These are phyloP conservation scores for Backusella psychrophila DNA, from an alignment of 192 early-diverging fungal species.

Conservation along the genomic window DNA sequence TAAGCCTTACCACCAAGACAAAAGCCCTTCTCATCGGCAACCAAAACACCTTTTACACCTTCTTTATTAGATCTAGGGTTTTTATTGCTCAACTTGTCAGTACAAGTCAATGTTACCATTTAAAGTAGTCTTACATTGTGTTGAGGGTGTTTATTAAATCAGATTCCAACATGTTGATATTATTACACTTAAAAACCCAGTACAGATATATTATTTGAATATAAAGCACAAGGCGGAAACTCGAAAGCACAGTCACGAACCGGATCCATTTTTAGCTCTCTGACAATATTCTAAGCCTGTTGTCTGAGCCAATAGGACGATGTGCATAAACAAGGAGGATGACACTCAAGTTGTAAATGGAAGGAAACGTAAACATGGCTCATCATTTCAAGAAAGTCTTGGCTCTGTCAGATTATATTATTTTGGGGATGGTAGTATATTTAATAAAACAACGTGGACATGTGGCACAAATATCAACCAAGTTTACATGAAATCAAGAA, in stretches of 20 bases:
- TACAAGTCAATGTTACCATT: not conserved
- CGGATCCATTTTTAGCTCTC: not conserved
- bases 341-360: no score
- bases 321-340: no score
- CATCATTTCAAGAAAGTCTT: no score
- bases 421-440: no score
- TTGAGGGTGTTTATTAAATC: conserved; percentile 9
- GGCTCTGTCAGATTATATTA: no score
- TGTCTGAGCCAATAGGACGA: no score
- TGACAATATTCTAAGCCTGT: no score
- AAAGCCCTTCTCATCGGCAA: conserved; percentile 26
- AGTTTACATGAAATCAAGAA: no score
- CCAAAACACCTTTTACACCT: conserved; percentile 24
- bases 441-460: no score
- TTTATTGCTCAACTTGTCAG: not conserved
- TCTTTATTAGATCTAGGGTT: conserved; percentile 6
- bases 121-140: not conserved
- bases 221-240: not conserved
- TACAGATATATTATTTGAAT: not conserved
- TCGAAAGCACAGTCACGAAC: not conserved
- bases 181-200: no score
- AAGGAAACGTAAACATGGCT: no score
- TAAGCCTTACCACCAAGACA: conserved; percentile 23
- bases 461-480: no score
- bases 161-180: conserved; percentile 7